Conservation (phyloP, 2,329 filamentous ascomycete genomes). For the Fusarium ambrosium region DNA sequence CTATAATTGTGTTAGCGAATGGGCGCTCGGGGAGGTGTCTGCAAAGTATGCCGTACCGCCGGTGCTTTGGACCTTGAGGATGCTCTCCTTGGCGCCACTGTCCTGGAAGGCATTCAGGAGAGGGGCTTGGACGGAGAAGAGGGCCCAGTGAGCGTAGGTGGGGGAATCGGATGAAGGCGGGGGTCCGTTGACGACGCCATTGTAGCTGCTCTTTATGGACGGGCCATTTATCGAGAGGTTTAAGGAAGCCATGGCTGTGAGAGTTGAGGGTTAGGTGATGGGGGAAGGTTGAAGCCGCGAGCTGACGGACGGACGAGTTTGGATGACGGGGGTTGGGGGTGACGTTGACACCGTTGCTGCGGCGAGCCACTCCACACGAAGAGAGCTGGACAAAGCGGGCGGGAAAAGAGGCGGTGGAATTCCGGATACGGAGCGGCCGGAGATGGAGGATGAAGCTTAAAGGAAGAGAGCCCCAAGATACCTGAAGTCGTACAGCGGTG, state of each 20-base stretch:
- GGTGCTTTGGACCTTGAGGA: slow-evolving; percentile 92
- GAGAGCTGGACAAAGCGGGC: slow-evolving; percentile 16
- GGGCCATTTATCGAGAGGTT: slow-evolving; percentile 85
- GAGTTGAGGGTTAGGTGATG: slow-evolving; percentile 30
- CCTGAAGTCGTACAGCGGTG: slow-evolving; percentile 24
- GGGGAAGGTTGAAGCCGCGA: slow-evolving; percentile 37
- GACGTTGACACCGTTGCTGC: slow-evolving; percentile 49
- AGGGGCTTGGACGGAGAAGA: slow-evolving; percentile 93
- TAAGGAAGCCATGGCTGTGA: slow-evolving; percentile 77
- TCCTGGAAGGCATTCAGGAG: slow-evolving; percentile 95
- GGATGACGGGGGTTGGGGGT: slow-evolving; percentile 42
- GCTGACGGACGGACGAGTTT: slow-evolving; percentile 37
- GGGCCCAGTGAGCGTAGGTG: slow-evolving; percentile 91
- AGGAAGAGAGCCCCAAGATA: slow-evolving; percentile 14
- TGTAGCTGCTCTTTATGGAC: slow-evolving; percentile 86
- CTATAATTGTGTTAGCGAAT: slow-evolving; percentile 60
- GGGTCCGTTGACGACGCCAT: slow-evolving; percentile 68
- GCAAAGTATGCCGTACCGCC: slow-evolving; percentile 71
- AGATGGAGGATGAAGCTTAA: slow-evolving; percentile 10
- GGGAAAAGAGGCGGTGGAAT: slow-evolving; percentile 19
- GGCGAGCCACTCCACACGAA: slow-evolving; percentile 47
- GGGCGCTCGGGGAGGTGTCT: neutral
- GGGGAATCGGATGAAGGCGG: slow-evolving; percentile 73
- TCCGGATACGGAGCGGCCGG: slow-evolving; percentile 34
- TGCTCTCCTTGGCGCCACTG: slow-evolving; percentile 87